Base-by-base conservation (phyloP, 148 eudicot genomes). In the Nepenthes gracilis region DNA sequence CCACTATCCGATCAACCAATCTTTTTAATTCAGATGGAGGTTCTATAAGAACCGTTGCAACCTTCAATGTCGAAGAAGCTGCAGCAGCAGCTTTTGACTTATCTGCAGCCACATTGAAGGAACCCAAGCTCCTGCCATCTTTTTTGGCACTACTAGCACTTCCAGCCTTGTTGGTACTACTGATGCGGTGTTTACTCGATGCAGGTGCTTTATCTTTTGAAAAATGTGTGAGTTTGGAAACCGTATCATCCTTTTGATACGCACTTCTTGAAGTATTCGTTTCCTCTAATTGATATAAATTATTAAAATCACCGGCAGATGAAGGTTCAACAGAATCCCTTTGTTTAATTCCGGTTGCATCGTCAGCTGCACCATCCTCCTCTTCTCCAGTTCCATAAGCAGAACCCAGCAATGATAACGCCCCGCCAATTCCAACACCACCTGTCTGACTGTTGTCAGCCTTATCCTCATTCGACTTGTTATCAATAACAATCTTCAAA, bases 361-460 rank as follows among this genome's bases (percentile, higher is more conserved):
- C 68, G 58, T 71, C 81, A 62, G 56, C 65, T 49, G 62, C 73
- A 55, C 14, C 81, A 61, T 93, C 99, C 59, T 94, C 99, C 47
- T 94, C 99, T 55, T 93, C 98, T 12, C 81, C 95, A 57, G 85
- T 68, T 13, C 90, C 99, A 81, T 94, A 94, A 8, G 83, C 62
- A 45, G 97, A 84, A 70, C 97, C 99, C 65, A 94, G 87, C 76
- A 94, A 73, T 63, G 92, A 89, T 60, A 94, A 80, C 11, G 99
- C 92, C 51, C 90, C 95, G 54, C 76, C 80, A 51, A 65, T 64
- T 48, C 23, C 78, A 47, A 57, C 62, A 48, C 62, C 59, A 60
- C 63, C 66, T 11, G 50, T 35, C 54, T 67, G 77, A 58, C 62
- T 74, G 57, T 60, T 55, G 72, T 59, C 11, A 55, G 57, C 55